Percentiles rank a stretch among this genome's conserved stretches.
Conservation (phyloP, 371 early-diverging fungal genomes). For the Mucor velutinosus region DNA sequence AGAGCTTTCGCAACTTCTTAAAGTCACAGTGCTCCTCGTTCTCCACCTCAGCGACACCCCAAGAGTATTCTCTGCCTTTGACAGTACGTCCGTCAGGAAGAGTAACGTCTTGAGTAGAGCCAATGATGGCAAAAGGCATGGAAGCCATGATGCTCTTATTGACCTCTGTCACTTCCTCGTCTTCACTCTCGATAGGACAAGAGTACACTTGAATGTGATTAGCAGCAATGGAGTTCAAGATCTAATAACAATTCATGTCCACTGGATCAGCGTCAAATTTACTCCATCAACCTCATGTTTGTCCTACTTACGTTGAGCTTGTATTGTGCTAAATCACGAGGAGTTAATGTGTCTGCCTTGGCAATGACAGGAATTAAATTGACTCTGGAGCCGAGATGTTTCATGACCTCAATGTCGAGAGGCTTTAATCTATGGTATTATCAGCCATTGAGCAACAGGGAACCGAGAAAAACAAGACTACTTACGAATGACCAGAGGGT, state of each 20-base stretch:
- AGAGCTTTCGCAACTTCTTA: slow-evolving; percentile 87
- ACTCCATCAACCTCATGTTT: background rate
- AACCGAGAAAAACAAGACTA: background rate
- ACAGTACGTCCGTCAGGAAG: slow-evolving; percentile 73
- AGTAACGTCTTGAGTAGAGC: slow-evolving; percentile 81
- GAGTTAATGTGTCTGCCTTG: slow-evolving; percentile 72
- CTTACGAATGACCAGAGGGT: slow-evolving; percentile 80
- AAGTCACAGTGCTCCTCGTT: slow-evolving; percentile 92
- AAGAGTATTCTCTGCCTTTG: slow-evolving; percentile 88
- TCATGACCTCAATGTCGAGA: slow-evolving; percentile 91
- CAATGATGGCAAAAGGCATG: slow-evolving; percentile 96
- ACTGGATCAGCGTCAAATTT: background rate
- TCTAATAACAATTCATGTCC: slow-evolving; percentile 32
- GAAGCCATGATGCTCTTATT: slow-evolving; percentile 83
- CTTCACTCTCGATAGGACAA: slow-evolving; percentile 82
- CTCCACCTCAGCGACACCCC: slow-evolving; percentile 94
- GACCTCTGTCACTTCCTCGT: slow-evolving; percentile 72
- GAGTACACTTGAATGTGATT: slow-evolving; percentile 78
- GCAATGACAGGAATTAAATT: slow-evolving; percentile 89
- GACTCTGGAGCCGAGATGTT: slow-evolving; percentile 74
- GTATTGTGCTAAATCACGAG: slow-evolving; percentile 75
- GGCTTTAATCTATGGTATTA: slow-evolving; percentile 66
- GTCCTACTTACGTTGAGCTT: slow-evolving; percentile 65
- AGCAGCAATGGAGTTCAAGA: slow-evolving; percentile 71
- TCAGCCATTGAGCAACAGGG: background rate